Percentiles rank a stretch among this genome's conserved stretches.
Evolutionary conservation across 306 rosid species (phyloP).

Genomic region (Oemleria cerasiformis): DNA sequence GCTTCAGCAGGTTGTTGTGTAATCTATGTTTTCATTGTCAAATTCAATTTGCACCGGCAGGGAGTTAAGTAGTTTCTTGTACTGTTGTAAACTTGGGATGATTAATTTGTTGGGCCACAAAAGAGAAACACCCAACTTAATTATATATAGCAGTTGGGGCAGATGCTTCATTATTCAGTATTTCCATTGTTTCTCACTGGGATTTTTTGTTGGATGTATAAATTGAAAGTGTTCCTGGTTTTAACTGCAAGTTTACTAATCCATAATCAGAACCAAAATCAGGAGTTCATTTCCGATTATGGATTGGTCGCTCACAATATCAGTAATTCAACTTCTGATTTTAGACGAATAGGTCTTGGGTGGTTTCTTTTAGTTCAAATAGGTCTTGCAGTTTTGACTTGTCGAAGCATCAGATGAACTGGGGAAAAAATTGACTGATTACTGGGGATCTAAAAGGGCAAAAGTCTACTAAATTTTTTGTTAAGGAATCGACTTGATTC

Average conservation of each 20-base stretch:
- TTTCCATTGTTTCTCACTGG: not conserved
- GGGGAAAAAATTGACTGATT: not conserved
- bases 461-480: not conserved
- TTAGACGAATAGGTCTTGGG: no score
- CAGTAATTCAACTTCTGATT: no score
- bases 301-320: no score
- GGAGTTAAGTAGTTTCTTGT: not conserved
- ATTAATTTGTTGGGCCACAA: not conserved
- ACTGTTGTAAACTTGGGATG: slow-evolving; percentile 8
- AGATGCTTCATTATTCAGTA: not conserved
- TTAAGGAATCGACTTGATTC: not conserved
- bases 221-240: no score
- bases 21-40: slow-evolving; percentile 23
- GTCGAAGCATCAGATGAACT: no score
- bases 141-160: not conserved
- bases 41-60: slow-evolving; percentile 6
- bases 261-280: no score
- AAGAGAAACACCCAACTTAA: not conserved
- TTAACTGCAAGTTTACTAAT: no score
- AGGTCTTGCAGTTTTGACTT: no score
- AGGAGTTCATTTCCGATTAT: no score
- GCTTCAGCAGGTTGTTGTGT: slow-evolving; percentile 24
- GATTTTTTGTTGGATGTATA: not conserved
- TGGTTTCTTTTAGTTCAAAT: no score
- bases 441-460: not conserved